A percentile compares a stretch with the other conserved stretches of the same genome.
phyloP scores from a whole-genome alignment of 306 rosid genomes.

The Quercus gilva region DNA sequence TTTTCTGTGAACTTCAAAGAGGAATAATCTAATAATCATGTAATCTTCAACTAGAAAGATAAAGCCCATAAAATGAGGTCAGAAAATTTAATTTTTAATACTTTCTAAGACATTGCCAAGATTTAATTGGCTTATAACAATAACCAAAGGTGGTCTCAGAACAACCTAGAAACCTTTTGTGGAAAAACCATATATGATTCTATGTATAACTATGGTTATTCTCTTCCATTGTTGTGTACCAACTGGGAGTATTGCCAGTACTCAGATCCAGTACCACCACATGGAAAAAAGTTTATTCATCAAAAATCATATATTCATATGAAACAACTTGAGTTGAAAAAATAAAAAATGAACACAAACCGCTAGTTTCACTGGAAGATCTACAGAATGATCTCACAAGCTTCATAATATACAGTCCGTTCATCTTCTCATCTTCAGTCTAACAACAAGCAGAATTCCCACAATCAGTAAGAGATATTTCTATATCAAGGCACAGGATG shows the following conservation, averaged over 20 bases:
- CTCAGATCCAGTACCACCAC: neutral
- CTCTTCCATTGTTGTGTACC: no score
- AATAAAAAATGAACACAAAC: constrained; percentile 39
- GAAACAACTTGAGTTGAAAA: constrained; percentile 5
- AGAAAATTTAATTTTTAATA: neutral
- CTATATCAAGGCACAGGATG: neutral
- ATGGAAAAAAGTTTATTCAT: no score
- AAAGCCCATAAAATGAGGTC: neutral
- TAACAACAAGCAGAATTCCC: constrained; percentile 29
- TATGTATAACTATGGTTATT: no score
- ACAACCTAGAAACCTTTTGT: neutral
- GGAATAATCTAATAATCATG: neutral
- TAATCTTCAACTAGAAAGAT: neutral
- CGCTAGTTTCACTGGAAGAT: constrained; percentile 51
- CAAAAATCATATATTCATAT: neutral
- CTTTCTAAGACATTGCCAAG: neutral
- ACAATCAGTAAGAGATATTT: constrained; percentile 6
- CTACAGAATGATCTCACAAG: constrained; percentile 93
- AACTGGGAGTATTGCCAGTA: neutral
- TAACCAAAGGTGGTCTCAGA: neutral
- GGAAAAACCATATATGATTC: no score
- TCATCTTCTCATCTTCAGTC: constrained; percentile 82
- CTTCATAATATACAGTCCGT: constrained; percentile 80
- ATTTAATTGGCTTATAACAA: neutral
- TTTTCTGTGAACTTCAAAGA: neutral